Evolutionary conservation across 148 eudicot genomes (phyloP).

Genomic region (Nepenthes gracilis): DNA sequence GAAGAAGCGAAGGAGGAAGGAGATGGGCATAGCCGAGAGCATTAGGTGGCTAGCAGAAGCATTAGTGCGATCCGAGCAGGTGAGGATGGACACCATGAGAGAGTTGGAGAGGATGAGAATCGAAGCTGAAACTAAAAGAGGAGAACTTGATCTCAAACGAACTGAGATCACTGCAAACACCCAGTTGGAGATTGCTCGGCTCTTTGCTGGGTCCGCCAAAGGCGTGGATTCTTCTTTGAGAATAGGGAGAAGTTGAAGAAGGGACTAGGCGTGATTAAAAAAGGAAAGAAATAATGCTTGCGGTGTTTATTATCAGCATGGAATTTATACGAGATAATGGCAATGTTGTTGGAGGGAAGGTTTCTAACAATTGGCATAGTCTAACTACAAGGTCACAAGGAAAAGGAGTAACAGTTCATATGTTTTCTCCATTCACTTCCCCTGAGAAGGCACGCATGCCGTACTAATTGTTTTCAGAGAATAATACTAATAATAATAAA

Average conservation of each 20-base stretch:
- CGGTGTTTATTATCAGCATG: no score
- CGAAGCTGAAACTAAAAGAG: slow-evolving; percentile 71
- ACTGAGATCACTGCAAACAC: slow-evolving; percentile 85
- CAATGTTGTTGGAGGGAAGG: no score
- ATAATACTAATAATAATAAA: no score
- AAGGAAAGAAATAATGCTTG: no score
- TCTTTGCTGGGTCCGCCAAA: slow-evolving; percentile 50
- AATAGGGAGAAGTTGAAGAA: slow-evolving; percentile 31
- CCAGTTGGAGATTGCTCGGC: slow-evolving; percentile 76
- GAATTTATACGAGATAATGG: no score
- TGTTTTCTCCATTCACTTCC: no score
- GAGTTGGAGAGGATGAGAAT: slow-evolving; percentile 82
- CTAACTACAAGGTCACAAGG: no score
- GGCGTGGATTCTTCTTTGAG: slow-evolving; percentile 41
- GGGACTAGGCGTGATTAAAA: no score
- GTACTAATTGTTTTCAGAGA: no score
- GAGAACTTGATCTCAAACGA: slow-evolving; percentile 64
- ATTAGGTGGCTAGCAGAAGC: slow-evolving; percentile 68
- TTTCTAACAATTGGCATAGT: no score
- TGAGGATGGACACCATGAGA: slow-evolving; percentile 61
- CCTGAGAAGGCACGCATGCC: no score
- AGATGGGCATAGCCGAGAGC: slow-evolving; percentile 54
- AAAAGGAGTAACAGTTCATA: no score
- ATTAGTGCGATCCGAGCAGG: slow-evolving; percentile 52
- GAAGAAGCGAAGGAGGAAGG: slow-evolving; percentile 23